These are phyloP conservation scores for Claviceps humidiphila DNA, from an alignment of 2,329 filamentous ascomycete species.

Conservation along the genomic window DNA sequence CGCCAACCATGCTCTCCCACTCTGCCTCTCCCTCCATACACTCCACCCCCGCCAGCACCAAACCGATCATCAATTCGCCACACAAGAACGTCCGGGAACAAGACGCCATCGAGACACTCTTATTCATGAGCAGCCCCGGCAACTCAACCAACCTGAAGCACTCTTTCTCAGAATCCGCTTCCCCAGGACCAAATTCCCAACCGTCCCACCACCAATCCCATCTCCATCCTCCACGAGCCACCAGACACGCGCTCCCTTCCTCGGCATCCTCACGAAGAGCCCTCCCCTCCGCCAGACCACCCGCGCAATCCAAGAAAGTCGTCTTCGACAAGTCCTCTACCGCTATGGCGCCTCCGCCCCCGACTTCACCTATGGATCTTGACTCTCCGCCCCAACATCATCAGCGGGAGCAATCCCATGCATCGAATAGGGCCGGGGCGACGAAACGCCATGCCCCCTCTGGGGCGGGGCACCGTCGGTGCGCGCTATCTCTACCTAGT, in stretches of 20 bases:
- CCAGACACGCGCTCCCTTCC: constrained; percentile 30
- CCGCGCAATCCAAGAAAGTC: constrained; percentile 28
- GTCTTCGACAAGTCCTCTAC: constrained; percentile 34
- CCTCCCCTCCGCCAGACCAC: constrained; percentile 34
- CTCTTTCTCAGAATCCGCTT: constrained; percentile 31
- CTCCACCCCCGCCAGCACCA: constrained; percentile 16
- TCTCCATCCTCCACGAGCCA: constrained; percentile 1
- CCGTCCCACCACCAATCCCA: neutral
- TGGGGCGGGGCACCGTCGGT: constrained; percentile 27
- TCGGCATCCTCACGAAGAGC: constrained; percentile 35
- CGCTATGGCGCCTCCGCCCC: constrained; percentile 19
- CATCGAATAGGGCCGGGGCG: constrained; percentile 20
- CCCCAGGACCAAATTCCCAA: constrained; percentile 17
- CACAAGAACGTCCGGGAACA: constrained; percentile 41
- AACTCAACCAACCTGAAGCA: constrained; percentile 53
- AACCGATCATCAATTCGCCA: constrained; percentile 4
- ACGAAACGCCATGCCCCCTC: constrained; percentile 24
- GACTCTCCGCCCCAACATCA: constrained; percentile 21
- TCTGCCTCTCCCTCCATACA: constrained; percentile 33
- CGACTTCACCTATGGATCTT: constrained; percentile 33
- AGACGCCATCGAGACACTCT: constrained; percentile 65
- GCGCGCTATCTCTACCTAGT: constrained; percentile 33
- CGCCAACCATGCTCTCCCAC: constrained; percentile 36
- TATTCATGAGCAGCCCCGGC: constrained; percentile 71
- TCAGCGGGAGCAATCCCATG: constrained; percentile 10